phyloP scores from a whole-genome alignment of 78 protist genomes.

The Goniomonas avonlea region DNA sequence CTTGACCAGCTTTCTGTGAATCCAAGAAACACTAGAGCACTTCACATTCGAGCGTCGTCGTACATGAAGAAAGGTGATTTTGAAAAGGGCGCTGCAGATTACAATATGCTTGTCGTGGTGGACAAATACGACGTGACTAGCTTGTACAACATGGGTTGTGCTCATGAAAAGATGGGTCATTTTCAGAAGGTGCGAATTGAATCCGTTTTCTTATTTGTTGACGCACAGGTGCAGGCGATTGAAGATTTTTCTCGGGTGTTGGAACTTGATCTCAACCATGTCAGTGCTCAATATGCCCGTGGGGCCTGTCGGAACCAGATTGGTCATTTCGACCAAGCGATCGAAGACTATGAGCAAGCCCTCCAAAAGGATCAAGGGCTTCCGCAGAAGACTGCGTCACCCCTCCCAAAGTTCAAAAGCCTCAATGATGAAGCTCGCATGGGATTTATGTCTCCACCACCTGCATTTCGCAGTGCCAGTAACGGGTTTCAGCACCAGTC shows the following conservation, averaged over 20 bases:
- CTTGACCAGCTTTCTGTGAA: neutral
- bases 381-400: no score
- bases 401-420: no score
- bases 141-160: slow-evolving; percentile 28
- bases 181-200: neutral
- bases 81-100: slow-evolving; percentile 17
- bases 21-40: neutral
- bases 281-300: slow-evolving; percentile 32
- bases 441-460: no score
- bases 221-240: slow-evolving; percentile 19
- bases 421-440: no score
- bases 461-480: no score
- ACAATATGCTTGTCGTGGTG: neutral
- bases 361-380: neutral
- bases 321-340: slow-evolving; percentile 46
- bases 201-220: neutral
- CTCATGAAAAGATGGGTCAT: slow-evolving; percentile 26
- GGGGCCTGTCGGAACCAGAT: slow-evolving; percentile 39
- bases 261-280: slow-evolving; percentile 22
- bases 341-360: neutral
- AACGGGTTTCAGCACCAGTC: no score
- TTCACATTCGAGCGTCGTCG: slow-evolving; percentile 11
- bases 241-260: slow-evolving; percentile 33
- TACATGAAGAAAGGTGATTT: neutral
- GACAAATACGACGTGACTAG: neutral